Evolutionary conservation across 1,284 basidiomycete genomes (phyloP).

Genomic region (Coriolopsis trogii): DNA sequence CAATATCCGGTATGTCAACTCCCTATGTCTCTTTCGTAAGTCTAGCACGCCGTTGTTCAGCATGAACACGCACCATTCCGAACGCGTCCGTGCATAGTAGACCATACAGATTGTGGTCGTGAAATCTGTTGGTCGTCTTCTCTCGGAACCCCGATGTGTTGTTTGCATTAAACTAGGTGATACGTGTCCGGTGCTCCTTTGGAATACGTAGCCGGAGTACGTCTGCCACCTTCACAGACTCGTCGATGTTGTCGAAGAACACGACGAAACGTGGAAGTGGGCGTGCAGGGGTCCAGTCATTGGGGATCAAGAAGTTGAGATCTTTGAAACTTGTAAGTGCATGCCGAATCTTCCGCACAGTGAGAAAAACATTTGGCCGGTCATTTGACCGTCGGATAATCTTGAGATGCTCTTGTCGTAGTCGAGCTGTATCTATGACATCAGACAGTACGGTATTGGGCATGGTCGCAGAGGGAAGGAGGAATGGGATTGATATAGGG

Average conservation of each 20-base stretch:
- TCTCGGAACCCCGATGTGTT: constrained; percentile 31
- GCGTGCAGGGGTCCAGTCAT: constrained; percentile 10
- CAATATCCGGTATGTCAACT: constrained; percentile 37
- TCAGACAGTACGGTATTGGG: constrained; percentile 29
- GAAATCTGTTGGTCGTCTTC: constrained; percentile 16
- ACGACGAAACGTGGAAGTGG: constrained; percentile 30
- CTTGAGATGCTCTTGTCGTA: neutral
- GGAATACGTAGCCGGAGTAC: constrained; percentile 23
- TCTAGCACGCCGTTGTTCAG: neutral
- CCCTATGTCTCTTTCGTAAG: constrained; percentile 34
- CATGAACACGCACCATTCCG: constrained; percentile 32
- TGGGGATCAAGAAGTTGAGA: constrained; percentile 35
- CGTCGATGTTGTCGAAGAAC: constrained; percentile 35
- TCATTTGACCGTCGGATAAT: constrained; percentile 33
- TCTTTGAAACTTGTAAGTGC: constrained; percentile 31
- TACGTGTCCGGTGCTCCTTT: constrained; percentile 18
- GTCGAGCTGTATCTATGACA: constrained; percentile 26
- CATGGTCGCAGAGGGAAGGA: constrained; percentile 39
- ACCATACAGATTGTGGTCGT: constrained; percentile 17
- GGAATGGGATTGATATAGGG: constrained; percentile 29
- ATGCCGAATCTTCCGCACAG: constrained; percentile 31
- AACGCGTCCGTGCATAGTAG: constrained; percentile 34
- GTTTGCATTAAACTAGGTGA: constrained; percentile 36
- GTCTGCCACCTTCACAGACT: constrained; percentile 27
- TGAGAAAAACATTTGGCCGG: constrained; percentile 35